Conservation (phyloP, 2,329 filamentous ascomycete species). For the Mycosphaerella sp. region DNA sequence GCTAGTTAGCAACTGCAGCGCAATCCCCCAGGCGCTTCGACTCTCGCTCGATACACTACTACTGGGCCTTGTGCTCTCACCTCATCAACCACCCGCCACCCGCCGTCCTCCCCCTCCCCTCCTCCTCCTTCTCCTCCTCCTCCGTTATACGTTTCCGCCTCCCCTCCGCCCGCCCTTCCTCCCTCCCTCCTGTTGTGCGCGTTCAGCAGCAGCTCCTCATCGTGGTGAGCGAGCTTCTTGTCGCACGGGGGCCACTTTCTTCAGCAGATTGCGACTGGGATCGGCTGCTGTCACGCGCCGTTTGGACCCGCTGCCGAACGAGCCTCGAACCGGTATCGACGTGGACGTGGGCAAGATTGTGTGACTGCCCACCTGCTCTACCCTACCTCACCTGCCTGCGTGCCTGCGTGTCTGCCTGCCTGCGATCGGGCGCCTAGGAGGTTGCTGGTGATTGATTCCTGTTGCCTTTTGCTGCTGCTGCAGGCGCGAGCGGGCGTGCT, state of each 20-base stretch:
- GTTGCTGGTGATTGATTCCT: not conserved
- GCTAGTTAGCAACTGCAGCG: not conserved
- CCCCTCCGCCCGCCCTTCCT: no score
- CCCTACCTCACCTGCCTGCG: not conserved
- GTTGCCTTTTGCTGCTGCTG: not conserved
- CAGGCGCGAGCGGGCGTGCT: not conserved
- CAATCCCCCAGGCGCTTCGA: not conserved
- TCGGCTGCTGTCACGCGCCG: not conserved
- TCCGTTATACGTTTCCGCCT: no score
- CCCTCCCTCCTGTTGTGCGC: no score
- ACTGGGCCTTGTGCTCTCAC: not conserved
- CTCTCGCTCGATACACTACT: not conserved
- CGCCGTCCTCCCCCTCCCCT: no score
- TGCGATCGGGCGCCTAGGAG: not conserved
- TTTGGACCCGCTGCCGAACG: not conserved
- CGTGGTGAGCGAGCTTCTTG: not conserved
- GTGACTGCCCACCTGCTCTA: not conserved
- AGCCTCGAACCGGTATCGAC: not conserved
- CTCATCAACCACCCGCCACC: not conserved
- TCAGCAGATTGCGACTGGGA: not conserved
- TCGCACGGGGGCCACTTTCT: not conserved
- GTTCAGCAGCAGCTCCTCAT: no score
- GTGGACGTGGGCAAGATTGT: not conserved
- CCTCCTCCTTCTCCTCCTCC: no score
- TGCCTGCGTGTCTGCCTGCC: not conserved